Conservation (phyloP, 257 asterid species). For the Gynochthodes officinalis region DNA sequence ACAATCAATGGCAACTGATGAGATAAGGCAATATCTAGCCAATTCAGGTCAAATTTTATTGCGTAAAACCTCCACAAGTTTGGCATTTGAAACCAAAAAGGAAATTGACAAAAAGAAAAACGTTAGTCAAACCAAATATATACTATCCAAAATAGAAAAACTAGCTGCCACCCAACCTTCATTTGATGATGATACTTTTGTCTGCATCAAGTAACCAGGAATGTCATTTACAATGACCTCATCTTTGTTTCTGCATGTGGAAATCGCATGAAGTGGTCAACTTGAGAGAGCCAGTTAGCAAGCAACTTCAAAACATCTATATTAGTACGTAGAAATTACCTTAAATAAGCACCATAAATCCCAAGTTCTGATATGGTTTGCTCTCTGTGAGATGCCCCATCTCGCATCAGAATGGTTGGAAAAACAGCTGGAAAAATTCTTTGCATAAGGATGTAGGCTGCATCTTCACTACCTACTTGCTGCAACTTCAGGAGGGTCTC, state of each 20-base stretch:
- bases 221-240: slow-evolving; percentile 53
- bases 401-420: slow-evolving; percentile 67
- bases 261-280: background rate
- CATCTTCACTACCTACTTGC: slow-evolving; percentile 61
- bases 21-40: too few relatives aligned
- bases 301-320: background rate
- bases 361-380: slow-evolving; percentile 86
- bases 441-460: slow-evolving; percentile 89
- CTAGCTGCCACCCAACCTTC: slow-evolving; percentile 98
- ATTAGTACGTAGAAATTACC: slow-evolving; percentile 35
- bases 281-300: background rate
- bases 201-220: slow-evolving; percentile 80
- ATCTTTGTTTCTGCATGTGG: slow-evolving; percentile 48
- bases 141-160: slow-evolving; percentile 80
- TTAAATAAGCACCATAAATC: slow-evolving; percentile 66
- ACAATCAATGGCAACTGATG: too few relatives aligned
- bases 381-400: slow-evolving; percentile 61
- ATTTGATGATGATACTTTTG: slow-evolving; percentile 85
- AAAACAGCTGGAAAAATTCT: slow-evolving; percentile 63
- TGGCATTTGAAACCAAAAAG: background rate
- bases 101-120: background rate
- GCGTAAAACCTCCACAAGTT: too few relatives aligned
- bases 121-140: slow-evolving; percentile 57
- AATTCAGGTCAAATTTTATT: too few relatives aligned
- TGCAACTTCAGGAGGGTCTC: slow-evolving; percentile 57